Conservation (phyloP, 352 stramenopile genomes). For the Phytophthora pinifolia region DNA sequence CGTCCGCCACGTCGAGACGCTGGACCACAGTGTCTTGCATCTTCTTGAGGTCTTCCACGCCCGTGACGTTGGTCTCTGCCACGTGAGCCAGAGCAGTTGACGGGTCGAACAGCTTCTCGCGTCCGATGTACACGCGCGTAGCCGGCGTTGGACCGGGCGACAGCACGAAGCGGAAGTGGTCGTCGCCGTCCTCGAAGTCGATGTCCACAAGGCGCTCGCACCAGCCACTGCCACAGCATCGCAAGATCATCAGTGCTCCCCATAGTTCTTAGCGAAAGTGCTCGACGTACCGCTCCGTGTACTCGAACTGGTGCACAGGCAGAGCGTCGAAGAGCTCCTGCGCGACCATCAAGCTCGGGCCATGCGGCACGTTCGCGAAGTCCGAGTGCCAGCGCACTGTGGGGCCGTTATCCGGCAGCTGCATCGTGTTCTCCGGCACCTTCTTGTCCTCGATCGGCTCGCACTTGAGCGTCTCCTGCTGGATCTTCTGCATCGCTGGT, state of each 20-base stretch:
- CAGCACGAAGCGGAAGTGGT: constrained; percentile 94
- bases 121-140: constrained; percentile 87
- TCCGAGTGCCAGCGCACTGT: constrained; percentile 89
- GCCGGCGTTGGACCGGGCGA: constrained; percentile 91
- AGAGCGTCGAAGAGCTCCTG: constrained; percentile 96
- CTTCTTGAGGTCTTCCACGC: constrained; percentile 30
- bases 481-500: constrained; percentile 82
- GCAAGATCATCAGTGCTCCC: neutral
- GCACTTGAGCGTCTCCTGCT: constrained; percentile 84
- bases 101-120: constrained; percentile 79
- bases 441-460: constrained; percentile 35
- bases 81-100: constrained; percentile 28
- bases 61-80: constrained; percentile 26
- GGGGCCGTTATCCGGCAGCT: constrained; percentile 47
- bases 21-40: constrained; percentile 30
- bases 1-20: constrained; percentile 56
- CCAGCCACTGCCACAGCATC: constrained; percentile 68
- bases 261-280: neutral
- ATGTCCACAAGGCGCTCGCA: constrained; percentile 95
- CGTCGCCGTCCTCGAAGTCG: constrained; percentile 69
- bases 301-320: constrained; percentile 95
- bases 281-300: constrained; percentile 73
- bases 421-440: constrained; percentile 45
- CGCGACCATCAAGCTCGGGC: constrained; percentile 87
- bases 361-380: constrained; percentile 70